Evolutionary conservation across 441 rosid species (phyloP).

Genomic region (Dalechampia spathulata): DNA sequence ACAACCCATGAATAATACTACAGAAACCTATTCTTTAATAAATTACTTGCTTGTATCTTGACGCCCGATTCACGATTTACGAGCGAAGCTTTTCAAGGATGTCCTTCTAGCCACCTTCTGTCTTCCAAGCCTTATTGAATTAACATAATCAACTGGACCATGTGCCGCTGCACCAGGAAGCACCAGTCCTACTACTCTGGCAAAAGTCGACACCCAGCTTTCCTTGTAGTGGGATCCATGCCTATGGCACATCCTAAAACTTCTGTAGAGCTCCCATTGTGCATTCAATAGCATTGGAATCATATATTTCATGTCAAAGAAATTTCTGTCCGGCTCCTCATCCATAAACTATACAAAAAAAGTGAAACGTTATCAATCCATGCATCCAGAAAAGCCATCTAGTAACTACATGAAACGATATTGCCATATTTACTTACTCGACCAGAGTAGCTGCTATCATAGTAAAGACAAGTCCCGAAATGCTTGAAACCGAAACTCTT

Average conservation of each 20-base stretch:
- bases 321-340: constrained; percentile 63
- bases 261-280: constrained; percentile 62
- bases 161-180: constrained; percentile 61
- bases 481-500: constrained; percentile 59
- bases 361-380: background rate
- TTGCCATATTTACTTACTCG: constrained; percentile 26
- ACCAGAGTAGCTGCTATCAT: constrained; percentile 48
- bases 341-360: constrained; percentile 37
- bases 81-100: constrained; percentile 23
- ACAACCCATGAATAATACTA: too few species aligned
- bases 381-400: too few species aligned
- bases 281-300: constrained; percentile 42
- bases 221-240: constrained; percentile 54
- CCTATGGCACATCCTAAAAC: constrained; percentile 37
- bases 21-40: too few species aligned
- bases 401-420: too few species aligned
- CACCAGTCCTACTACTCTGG: constrained; percentile 44
- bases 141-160: constrained; percentile 53
- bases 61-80: background rate
- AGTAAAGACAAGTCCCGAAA: constrained; percentile 69
- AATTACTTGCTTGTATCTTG: too few species aligned
- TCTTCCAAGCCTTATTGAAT: constrained; percentile 68
- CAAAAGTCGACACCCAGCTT: constrained; percentile 53
- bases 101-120: constrained; percentile 27
- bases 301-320: constrained; percentile 31